These are phyloP conservation scores for Gracilaria caudata DNA, from an alignment of 23 red algal species.

Conservation along the genomic window DNA sequence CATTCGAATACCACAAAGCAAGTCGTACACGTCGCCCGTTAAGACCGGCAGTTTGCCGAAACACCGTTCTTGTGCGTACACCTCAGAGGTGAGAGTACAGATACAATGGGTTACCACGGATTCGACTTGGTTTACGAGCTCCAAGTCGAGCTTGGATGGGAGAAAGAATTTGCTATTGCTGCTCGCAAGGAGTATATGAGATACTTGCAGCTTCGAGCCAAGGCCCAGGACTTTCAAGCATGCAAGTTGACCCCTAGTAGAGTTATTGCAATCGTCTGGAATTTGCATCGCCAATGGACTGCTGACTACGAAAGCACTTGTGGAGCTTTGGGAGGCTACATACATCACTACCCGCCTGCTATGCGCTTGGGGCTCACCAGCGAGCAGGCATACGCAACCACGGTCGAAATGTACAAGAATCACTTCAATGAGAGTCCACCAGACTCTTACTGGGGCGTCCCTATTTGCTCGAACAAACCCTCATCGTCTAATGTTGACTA, in stretches of 20 bases:
- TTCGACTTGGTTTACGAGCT: slow-evolving; percentile 61
- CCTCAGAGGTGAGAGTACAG: background rate
- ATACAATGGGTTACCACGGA: slow-evolving; percentile 8
- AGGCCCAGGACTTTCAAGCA: slow-evolving; percentile 35
- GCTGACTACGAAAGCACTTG: slow-evolving; percentile 57
- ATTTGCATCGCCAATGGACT: slow-evolving; percentile 68
- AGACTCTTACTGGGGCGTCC: slow-evolving; percentile 25
- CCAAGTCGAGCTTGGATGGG: slow-evolving; percentile 63
- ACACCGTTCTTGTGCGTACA: background rate
- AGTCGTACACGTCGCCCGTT: background rate
- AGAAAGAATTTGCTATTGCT: slow-evolving; percentile 36
- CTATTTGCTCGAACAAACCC: slow-evolving; percentile 42
- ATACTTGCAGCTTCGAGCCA: slow-evolving; percentile 48
- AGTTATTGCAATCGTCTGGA: slow-evolving; percentile 56
- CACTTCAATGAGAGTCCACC: slow-evolving; percentile 50
- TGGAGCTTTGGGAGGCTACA: slow-evolving; percentile 29
- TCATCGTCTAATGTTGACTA: slow-evolving; percentile 31
- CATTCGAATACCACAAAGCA: background rate
- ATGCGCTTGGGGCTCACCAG: slow-evolving; percentile 58
- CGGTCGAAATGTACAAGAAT: slow-evolving; percentile 46
- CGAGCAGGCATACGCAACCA: slow-evolving; percentile 51
- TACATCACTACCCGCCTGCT: slow-evolving; percentile 71
- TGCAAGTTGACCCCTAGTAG: slow-evolving; percentile 64
- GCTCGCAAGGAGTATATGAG: slow-evolving; percentile 55
- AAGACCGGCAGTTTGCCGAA: background rate